phyloP scores from a whole-genome alignment of 2,329 filamentous ascomycete genomes.

The Pestalotiopsis sp. region DNA sequence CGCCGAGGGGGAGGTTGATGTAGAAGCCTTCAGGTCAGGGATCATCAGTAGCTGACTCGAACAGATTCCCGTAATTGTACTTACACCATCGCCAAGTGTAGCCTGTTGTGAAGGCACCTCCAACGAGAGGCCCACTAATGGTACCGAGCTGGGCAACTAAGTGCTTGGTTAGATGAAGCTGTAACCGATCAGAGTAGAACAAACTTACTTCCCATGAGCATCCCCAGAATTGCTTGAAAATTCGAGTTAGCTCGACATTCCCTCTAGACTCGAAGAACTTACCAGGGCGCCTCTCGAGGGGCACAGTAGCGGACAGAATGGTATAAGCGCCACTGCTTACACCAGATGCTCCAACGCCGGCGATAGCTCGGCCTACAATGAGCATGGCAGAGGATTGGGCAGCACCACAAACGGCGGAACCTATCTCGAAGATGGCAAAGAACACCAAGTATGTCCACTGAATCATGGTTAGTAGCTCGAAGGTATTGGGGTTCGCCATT shows the following conservation, averaged over 20 bases:
- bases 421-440: slow-evolving; percentile 2
- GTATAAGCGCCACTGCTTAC: slow-evolving; percentile 13
- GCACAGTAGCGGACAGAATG: slow-evolving; percentile 15
- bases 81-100: slow-evolving; percentile 1
- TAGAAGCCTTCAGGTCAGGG: slow-evolving; percentile 17
- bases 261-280: neutral
- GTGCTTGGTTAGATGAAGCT: neutral
- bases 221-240: neutral
- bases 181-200: neutral
- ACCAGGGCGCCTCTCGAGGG: slow-evolving; percentile 11
- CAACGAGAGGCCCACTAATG: neutral
- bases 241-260: neutral
- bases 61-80: neutral
- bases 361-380: slow-evolving; percentile 16
- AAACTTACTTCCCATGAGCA: neutral
- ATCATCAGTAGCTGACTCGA: neutral
- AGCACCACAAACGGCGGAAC: slow-evolving; percentile 11
- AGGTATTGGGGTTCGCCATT: neutral
- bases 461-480: neutral
- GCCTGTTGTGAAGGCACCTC: neutral
- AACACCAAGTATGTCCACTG: neutral
- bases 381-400: slow-evolving; percentile 13
- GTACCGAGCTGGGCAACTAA: neutral
- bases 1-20: slow-evolving; percentile 18
- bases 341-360: slow-evolving; percentile 13